These are phyloP conservation scores for Yamadazyma songkhlaensis DNA, from an alignment of 1,139 yeast species.

Conservation along the genomic window DNA sequence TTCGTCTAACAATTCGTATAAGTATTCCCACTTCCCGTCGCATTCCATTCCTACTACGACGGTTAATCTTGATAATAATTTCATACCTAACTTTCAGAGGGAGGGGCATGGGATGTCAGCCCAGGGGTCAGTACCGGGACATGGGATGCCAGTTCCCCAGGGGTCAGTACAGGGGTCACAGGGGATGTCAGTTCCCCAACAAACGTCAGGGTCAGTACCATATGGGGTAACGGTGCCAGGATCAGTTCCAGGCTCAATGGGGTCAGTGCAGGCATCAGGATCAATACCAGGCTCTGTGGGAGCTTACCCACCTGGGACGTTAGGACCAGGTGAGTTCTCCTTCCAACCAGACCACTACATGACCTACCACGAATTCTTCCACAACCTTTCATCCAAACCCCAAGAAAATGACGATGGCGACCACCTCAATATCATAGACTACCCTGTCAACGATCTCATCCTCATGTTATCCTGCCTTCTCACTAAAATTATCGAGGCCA, in stretches of 20 bases:
- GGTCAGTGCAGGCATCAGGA: too few relatives aligned
- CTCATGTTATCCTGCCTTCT: slow-evolving; percentile 82
- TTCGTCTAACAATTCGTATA: slow-evolving; percentile 39
- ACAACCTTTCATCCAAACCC: slow-evolving; percentile 28
- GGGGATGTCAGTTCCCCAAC: too few relatives aligned
- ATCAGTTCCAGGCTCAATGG: too few relatives aligned
- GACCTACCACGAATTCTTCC: slow-evolving; percentile 42
- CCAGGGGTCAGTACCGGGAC: too few relatives aligned
- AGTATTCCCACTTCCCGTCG: slow-evolving; percentile 11
- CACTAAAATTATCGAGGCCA: slow-evolving; percentile 87
- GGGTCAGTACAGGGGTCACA: too few relatives aligned
- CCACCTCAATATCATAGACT: slow-evolving; percentile 77
- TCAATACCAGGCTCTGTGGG: too few relatives aligned
- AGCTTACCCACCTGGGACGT: too few relatives aligned
- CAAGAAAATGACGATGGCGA: slow-evolving; percentile 29
- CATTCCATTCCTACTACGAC: slow-evolving; percentile 19
- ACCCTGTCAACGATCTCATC: slow-evolving; percentile 77
- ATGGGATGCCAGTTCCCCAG: too few relatives aligned
- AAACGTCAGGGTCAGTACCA: too few relatives aligned
- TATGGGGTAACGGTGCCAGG: too few relatives aligned
- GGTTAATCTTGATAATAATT: slow-evolving; percentile 14
- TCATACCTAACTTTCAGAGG: slow-evolving; percentile 13
- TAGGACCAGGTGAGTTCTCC: too few relatives aligned
- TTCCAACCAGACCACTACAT: slow-evolving; percentile 44
- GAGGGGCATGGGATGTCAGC: too few relatives aligned